A percentile compares a stretch with the other conserved stretches of the same genome.
These are phyloP conservation scores for Henningerozyma blattae DNA, from an alignment of 805 yeast species.

Conservation along the genomic window DNA sequence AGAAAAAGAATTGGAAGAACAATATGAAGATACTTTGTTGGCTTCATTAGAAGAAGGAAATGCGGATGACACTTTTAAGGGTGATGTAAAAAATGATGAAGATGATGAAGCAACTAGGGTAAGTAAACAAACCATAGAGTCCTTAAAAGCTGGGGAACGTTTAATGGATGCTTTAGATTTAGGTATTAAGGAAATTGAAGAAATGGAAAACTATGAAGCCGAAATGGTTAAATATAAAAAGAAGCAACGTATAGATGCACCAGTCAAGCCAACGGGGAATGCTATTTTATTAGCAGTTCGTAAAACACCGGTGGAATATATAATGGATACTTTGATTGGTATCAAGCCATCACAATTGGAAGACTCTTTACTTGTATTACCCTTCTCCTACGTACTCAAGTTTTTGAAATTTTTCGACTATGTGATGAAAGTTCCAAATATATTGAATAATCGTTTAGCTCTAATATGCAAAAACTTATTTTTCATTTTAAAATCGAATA, in stretches of 20 bases:
- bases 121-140: constrained; percentile 74
- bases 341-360: constrained; percentile 80
- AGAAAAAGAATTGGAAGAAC: constrained; percentile 89
- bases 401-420: constrained; percentile 61
- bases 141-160: constrained; percentile 89
- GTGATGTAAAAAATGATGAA: constrained; percentile 28
- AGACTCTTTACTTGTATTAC: constrained; percentile 83
- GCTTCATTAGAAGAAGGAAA: constrained; percentile 53
- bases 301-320: constrained; percentile 64
- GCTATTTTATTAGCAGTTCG: constrained; percentile 65
- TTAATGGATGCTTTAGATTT: constrained; percentile 85
- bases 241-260: constrained; percentile 33
- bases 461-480: constrained; percentile 64
- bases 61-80: constrained; percentile 30
- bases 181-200: constrained; percentile 59
- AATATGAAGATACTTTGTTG: constrained; percentile 71
- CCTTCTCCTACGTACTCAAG: constrained; percentile 70
- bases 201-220: constrained; percentile 36
- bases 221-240: constrained; percentile 31
- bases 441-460: constrained; percentile 41
- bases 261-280: constrained; percentile 50
- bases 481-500: constrained; percentile 61
- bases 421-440: constrained; percentile 47
- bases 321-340: constrained; percentile 54
- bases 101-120: constrained; percentile 54